A percentile compares a stretch with the other conserved stretches of the same genome.
Conservation (phyloP, 305 asterid genomes). For the Rubia occidens region DNA sequence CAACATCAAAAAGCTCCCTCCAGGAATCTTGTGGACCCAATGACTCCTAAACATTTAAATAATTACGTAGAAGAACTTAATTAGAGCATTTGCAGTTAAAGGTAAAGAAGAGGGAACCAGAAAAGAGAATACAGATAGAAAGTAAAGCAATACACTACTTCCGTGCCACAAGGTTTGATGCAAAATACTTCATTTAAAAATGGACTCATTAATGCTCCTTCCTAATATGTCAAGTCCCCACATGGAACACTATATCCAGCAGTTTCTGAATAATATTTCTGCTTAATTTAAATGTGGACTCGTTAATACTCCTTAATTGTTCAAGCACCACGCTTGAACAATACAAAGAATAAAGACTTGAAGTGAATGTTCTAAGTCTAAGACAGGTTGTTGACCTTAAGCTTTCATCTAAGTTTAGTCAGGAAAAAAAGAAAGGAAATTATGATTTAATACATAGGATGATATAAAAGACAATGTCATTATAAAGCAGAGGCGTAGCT, state of each 20-base stretch:
- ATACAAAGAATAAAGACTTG: not conserved
- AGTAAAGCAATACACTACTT: not conserved
- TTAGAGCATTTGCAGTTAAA: not conserved
- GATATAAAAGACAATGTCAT: not conserved
- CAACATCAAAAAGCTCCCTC: constrained; percentile 95
- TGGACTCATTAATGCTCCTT: too few species aligned
- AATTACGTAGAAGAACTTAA: constrained; percentile 11
- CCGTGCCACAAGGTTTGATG: not conserved
- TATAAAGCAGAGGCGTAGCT: too few species aligned
- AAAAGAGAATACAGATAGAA: not conserved
- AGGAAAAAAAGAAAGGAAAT: not conserved
- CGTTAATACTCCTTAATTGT: not conserved
- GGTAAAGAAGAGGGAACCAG: not conserved
- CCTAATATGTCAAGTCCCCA: too few species aligned
- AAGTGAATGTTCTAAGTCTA: not conserved
- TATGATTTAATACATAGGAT: not conserved
- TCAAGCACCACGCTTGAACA: not conserved
- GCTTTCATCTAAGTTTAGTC: not conserved
- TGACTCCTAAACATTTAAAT: constrained; percentile 44
- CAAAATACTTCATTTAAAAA: not conserved
- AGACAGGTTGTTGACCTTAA: not conserved
- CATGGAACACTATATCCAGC: not conserved
- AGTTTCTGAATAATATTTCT: not conserved
- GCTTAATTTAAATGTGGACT: not conserved
- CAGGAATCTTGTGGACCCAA: constrained; percentile 71